phyloP scores from a whole-genome alignment of 225 moss, liverwort and hornwort species.

The Marchantia paleacea region DNA sequence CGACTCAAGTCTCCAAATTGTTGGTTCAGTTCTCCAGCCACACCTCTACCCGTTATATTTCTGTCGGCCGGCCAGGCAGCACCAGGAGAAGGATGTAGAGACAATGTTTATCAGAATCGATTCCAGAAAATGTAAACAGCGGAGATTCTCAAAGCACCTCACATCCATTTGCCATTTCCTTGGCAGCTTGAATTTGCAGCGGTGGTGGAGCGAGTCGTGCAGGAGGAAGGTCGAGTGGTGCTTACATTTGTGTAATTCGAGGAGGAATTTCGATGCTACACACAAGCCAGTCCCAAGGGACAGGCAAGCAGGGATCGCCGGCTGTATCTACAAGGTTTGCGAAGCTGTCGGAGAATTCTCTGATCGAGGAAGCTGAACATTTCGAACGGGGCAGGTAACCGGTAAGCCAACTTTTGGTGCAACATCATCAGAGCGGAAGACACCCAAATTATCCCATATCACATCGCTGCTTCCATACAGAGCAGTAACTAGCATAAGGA shows the following conservation, averaged over 20 bases:
- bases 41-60: slow-evolving; percentile 9
- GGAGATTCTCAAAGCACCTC: neutral
- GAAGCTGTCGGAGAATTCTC: neutral
- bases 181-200: too few species aligned
- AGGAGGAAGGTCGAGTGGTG: neutral
- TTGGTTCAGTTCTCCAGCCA: neutral
- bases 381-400: neutral
- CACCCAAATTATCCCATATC: neutral
- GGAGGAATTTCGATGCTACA: slow-evolving; percentile 22
- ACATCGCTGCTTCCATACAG: neutral
- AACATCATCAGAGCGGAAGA: too few species aligned
- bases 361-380: neutral
- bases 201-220: neutral
- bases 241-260: slow-evolving; percentile 19
- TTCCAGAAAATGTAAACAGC: neutral
- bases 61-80: neutral
- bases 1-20: neutral
- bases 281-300: slow-evolving; percentile 9
- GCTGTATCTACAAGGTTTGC: neutral
- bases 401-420: neutral
- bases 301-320: slow-evolving; percentile 17
- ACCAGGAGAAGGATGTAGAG: neutral
- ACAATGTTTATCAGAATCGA: neutral
- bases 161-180: too few species aligned
- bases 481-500: too few species aligned